Conservation (phyloP, 371 early-diverging fungal genomes). For the Amoeboradix gromovi region DNA sequence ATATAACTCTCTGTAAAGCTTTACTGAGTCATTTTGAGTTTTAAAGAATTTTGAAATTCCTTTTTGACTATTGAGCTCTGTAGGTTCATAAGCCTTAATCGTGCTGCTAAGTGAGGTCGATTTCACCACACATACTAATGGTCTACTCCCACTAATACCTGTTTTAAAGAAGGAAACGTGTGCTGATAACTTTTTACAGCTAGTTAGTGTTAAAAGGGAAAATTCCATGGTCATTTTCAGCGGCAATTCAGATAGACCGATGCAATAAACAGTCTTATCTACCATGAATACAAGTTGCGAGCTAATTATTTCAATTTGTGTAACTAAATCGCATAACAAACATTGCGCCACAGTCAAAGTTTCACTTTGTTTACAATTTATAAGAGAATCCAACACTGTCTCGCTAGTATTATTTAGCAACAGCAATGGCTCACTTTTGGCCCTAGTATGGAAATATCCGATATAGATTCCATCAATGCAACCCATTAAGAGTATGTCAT, state of each 20-base stretch:
- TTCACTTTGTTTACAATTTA: too few relatives aligned
- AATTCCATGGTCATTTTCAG: too few relatives aligned
- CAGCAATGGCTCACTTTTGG: conserved; percentile 7
- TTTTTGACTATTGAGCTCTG: conserved; percentile 14
- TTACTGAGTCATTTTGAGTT: conserved; percentile 16
- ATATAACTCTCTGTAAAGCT: conserved; percentile 48
- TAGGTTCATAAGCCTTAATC: conserved; percentile 39
- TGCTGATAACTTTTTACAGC: conserved; percentile 34
- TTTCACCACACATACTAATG: conserved; percentile 41
- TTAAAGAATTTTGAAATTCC: conserved; percentile 1
- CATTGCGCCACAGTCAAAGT: too few relatives aligned
- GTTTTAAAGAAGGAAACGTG: conserved; percentile 52
- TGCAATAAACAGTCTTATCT: conserved; percentile 39
- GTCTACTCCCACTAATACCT: conserved; percentile 34
- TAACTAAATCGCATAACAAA: background rate
- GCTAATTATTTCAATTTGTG: background rate
- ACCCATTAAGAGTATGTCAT: background rate
- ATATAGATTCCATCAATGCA: background rate
- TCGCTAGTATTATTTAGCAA: too few relatives aligned
- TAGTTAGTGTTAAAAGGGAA: conserved; percentile 2
- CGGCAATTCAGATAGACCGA: conserved; percentile 3
- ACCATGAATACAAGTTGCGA: background rate
- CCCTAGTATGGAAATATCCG: background rate
- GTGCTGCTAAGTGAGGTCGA: conserved; percentile 29
- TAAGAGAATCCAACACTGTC: too few relatives aligned